phyloP scores from a whole-genome alignment of 2,329 filamentous ascomycete species.

The Fusarium palustre region DNA sequence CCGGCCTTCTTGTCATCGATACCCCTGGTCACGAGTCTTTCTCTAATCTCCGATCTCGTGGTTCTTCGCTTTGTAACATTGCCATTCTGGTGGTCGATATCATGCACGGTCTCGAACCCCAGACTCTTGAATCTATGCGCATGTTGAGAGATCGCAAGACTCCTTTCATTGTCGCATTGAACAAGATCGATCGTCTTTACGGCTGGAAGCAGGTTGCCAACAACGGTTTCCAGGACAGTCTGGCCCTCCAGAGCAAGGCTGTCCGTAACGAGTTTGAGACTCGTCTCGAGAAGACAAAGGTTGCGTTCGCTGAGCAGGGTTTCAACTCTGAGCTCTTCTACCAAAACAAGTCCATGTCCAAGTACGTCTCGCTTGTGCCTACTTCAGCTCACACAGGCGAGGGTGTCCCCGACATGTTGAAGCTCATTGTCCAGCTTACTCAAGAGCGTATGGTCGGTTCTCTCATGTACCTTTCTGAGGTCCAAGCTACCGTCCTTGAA shows the following conservation, averaged over 20 bases:
- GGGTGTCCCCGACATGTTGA: constrained; percentile 98
- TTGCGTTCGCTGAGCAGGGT: constrained; percentile 94
- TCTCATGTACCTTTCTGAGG: constrained; percentile 98
- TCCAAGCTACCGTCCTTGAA: constrained; percentile 97
- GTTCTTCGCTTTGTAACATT: constrained; percentile 99
- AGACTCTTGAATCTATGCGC: constrained; percentile 97
- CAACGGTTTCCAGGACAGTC: constrained; percentile 95
- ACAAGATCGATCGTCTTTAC: constrained; percentile 99
- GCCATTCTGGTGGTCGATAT: constrained; percentile 99
- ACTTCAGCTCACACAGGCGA: constrained; percentile 99
- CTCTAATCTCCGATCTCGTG: constrained; percentile 95
- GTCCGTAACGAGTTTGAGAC: constrained; percentile 96
- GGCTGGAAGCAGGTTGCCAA: constrained; percentile 99
- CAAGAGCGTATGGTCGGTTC: constrained; percentile 98
- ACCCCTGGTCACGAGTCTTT: constrained; percentile 99
- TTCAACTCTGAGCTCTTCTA: constrained; percentile 98
- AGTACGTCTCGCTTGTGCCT: constrained; percentile 93
- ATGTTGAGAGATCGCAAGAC: constrained; percentile 93
- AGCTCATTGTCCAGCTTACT: constrained; percentile 89
- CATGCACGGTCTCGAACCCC: constrained; percentile 98
- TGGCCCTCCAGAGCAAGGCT: constrained; percentile 89
- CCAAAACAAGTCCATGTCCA: constrained; percentile 97
- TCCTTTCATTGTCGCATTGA: constrained; percentile 97
- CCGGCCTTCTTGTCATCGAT: constrained; percentile 95
- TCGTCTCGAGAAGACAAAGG: constrained; percentile 88